Percentiles rank a stretch among this genome's conserved stretches.
These are phyloP conservation scores for Lactarius quietus DNA, from an alignment of 768 basidiomycete species.

Conservation along the genomic window DNA sequence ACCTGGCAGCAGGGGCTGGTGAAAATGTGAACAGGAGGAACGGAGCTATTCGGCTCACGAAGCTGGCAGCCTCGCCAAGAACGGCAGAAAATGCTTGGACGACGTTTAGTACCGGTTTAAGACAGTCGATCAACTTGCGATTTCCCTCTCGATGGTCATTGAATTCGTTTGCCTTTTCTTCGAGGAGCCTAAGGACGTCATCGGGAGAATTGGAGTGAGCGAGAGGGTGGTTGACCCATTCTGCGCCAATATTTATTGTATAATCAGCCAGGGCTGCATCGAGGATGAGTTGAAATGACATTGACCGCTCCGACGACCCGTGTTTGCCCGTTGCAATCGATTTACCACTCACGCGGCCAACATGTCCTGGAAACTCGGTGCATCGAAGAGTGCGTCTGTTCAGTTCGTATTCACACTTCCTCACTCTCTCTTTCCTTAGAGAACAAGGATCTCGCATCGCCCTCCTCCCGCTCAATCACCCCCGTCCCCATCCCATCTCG, in stretches of 20 bases:
- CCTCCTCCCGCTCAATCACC: conserved; percentile 72
- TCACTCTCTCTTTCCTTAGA: conserved; percentile 39
- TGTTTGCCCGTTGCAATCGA: not conserved
- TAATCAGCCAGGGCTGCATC: not conserved
- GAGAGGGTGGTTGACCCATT: not conserved
- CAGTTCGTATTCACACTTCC: conserved; percentile 12
- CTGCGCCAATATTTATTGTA: not conserved
- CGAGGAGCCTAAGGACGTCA: not conserved
- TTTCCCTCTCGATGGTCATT: not conserved
- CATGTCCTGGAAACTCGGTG: conserved; percentile 58
- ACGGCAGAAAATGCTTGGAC: not conserved
- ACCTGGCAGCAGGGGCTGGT: not conserved
- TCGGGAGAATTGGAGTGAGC: not conserved
- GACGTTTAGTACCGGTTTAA: not conserved
- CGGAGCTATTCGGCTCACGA: not conserved
- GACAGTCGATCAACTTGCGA: not conserved
- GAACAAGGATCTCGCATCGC: conserved; percentile 56
- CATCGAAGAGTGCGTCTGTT: conserved; percentile 36
- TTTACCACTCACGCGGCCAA: conserved; percentile 16
- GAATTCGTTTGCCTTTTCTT: not conserved
- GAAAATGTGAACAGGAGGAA: not conserved
- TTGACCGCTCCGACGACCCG: conserved; percentile 2
- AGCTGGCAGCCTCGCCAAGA: not conserved
- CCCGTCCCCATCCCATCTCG: conserved; percentile 65
- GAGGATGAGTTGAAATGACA: not conserved